Conservation (phyloP, 345 rosid genomes). For the Conringia planisiliqua region DNA sequence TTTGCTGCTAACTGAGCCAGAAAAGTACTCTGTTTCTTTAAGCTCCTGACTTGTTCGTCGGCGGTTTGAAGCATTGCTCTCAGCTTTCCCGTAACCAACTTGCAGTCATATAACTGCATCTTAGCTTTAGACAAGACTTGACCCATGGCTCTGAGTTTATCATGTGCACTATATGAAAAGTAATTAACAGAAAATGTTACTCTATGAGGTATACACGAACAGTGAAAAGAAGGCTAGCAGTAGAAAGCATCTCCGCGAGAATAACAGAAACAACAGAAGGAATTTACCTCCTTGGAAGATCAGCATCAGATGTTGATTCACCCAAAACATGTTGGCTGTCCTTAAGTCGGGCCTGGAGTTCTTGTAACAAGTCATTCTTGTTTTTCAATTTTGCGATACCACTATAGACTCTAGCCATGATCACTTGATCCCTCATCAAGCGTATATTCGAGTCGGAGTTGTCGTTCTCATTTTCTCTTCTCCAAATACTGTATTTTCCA, state of each 20-base stretch:
- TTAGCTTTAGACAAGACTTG: conserved; percentile 78
- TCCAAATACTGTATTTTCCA: conserved; percentile 96
- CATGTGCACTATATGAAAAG: conserved; percentile 56
- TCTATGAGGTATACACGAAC: not conserved
- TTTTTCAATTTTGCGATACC: conserved; percentile 78
- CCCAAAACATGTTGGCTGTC: conserved; percentile 81
- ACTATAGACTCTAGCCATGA: conserved; percentile 89
- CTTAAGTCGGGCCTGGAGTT: conserved; percentile 73
- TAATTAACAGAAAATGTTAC: not conserved
- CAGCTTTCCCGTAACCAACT: conserved; percentile 88
- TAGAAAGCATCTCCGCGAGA: not conserved
- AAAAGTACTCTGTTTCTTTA: conserved; percentile 98
- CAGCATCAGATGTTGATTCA: conserved; percentile 77
- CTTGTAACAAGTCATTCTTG: conserved; percentile 62
- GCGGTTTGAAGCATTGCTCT: conserved; percentile 98
- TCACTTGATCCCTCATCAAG: conserved; percentile 89
- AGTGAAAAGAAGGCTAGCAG: not conserved
- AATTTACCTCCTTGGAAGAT: conserved; percentile 76
- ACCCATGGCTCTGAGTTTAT: conserved; percentile 87
- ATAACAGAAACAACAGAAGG: conserved; percentile 9
- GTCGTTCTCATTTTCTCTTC: conserved; percentile 86
- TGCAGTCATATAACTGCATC: conserved; percentile 88
- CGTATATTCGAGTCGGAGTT: conserved; percentile 84
- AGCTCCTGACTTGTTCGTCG: conserved; percentile 96
- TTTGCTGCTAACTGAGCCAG: conserved; percentile 99